These are phyloP conservation scores for Diaporthe sp. DNA, from an alignment of 2,329 filamentous ascomycete genomes.

Conservation along the genomic window DNA sequence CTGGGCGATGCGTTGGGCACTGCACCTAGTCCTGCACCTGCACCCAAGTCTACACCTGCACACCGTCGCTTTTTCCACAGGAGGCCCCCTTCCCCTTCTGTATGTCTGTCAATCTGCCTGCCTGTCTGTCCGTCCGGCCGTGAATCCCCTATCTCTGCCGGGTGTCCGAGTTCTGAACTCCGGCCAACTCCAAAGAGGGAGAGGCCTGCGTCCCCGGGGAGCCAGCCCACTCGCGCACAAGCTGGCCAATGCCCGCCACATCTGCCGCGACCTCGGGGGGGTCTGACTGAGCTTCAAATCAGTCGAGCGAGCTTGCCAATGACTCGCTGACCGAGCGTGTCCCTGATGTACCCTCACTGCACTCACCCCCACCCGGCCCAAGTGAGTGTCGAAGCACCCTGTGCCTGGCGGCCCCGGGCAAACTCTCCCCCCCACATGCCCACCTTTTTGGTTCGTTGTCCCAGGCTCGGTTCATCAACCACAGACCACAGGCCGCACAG, in stretches of 20 bases:
- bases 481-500: conserved; percentile 30
- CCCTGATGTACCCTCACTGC: conserved; percentile 35
- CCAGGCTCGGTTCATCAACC: conserved; percentile 33
- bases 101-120: background rate
- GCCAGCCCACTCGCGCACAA: conserved; percentile 10
- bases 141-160: conserved; percentile 14
- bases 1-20: conserved; percentile 34
- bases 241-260: conserved; percentile 22
- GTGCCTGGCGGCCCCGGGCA: conserved; percentile 36
- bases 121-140: conserved; percentile 8
- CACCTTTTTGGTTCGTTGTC: conserved; percentile 36
- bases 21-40: conserved; percentile 34
- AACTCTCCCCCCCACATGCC: conserved; percentile 37
- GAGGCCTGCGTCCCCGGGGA: conserved; percentile 4
- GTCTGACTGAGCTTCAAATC: conserved; percentile 28
- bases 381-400: conserved; percentile 32
- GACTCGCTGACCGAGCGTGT: conserved; percentile 38
- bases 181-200: background rate
- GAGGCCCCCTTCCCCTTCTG: background rate
- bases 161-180: conserved; percentile 30
- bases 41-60: conserved; percentile 24
- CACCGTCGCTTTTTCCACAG: conserved; percentile 28
- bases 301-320: conserved; percentile 37
- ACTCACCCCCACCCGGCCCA: conserved; percentile 32
- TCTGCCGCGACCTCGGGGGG: conserved; percentile 19